Conservation (phyloP, 495 filamentous ascomycete genomes). For the Podospora conica region DNA sequence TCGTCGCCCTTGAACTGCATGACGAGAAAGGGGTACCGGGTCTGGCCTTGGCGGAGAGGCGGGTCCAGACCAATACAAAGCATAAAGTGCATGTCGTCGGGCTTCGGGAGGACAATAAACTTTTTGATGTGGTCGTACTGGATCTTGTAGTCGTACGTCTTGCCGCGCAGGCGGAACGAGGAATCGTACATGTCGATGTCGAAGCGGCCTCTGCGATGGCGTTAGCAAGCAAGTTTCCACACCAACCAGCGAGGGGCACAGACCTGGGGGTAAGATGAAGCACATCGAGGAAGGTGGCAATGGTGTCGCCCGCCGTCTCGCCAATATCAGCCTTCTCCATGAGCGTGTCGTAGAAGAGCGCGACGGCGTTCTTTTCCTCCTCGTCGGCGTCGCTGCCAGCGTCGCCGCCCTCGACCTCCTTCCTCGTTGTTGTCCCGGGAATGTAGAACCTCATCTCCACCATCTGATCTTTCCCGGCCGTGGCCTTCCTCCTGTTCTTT, state of each 20-base stretch:
- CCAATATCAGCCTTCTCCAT: slow-evolving; percentile 99
- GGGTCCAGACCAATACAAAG: slow-evolving; percentile 95
- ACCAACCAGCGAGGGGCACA: slow-evolving; percentile 21
- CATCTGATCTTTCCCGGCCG: slow-evolving; percentile 81
- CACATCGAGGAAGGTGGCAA: slow-evolving; percentile 94
- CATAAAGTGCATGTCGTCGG: slow-evolving; percentile 90
- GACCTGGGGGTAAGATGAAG: slow-evolving; percentile 94
- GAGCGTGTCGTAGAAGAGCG: slow-evolving; percentile 90
- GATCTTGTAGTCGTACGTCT: slow-evolving; percentile 99
- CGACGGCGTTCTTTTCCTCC: slow-evolving; percentile 89
- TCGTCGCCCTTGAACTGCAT: slow-evolving; percentile 99
- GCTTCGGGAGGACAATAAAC: slow-evolving; percentile 96
- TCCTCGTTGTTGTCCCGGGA: slow-evolving; percentile 81
- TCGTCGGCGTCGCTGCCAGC: slow-evolving; percentile 60
- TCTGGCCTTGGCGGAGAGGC: slow-evolving; percentile 94
- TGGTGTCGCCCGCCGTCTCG: slow-evolving; percentile 94
- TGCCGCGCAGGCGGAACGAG: slow-evolving; percentile 94
- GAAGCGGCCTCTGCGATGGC: slow-evolving; percentile 76
- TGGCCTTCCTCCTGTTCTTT: slow-evolving; percentile 79
- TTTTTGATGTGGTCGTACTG: slow-evolving; percentile 97
- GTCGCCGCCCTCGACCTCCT: slow-evolving; percentile 71
- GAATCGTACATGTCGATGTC: slow-evolving; percentile 99
- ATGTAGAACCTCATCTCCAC: slow-evolving; percentile 99
- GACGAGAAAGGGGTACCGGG: slow-evolving; percentile 94
- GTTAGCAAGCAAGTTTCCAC: slow-evolving; percentile 25